Evolutionary conservation across 192 early-diverging fungal genomes (phyloP), one percentile per base, ranked within the genome.

Genomic region (Backusella tarrabulga): DNA sequence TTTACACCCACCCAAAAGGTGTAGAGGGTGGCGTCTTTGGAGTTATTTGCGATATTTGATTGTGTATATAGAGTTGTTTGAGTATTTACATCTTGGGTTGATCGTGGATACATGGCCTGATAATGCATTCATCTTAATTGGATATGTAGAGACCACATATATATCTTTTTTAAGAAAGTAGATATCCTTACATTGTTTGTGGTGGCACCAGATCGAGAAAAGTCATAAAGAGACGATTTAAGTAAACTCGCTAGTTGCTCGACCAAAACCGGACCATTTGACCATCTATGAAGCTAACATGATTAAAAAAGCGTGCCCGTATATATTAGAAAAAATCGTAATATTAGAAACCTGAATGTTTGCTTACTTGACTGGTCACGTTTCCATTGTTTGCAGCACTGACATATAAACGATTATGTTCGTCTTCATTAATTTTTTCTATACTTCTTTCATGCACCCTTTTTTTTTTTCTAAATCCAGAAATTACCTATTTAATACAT

Each of bases 401-500:
- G 21, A 29, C 26, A 63, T 26, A 14, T 26, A 60, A 26, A 60
- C 21, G 23, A 60, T 17, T 56, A 56, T 21, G 8, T 14, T 60
- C 19, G 21, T 4, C 8, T 60, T 26, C 9, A 60, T 60, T 60
- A 60, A 60, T 60, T 60, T 60, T 21, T n/a, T 7, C 29, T 12
- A 29, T 56, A 40, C 21, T 56, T 21, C 19, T 50, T 50, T 50
- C 46, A 50, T 50, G 46, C 46, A 50, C 46, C 42, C 15, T 56
- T 56, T 26, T 60, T 56, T 23, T 60, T 26, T 21, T 21, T 32
- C 1, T 32, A 32, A 23, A 21, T 21, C 4, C 19, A 21, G 8
- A 56, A 26, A 63, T 63, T 63, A 63, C 56, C 56, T 63, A 63
- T 63, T 63, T 63, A 63, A 63, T 63, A 29, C 56, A 9, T 63